Evolutionary conservation across 2,329 filamentous ascomycete genomes (phyloP), one percentile per base, ranked within the genome.

Genomic region (Aspergillus sp.): DNA sequence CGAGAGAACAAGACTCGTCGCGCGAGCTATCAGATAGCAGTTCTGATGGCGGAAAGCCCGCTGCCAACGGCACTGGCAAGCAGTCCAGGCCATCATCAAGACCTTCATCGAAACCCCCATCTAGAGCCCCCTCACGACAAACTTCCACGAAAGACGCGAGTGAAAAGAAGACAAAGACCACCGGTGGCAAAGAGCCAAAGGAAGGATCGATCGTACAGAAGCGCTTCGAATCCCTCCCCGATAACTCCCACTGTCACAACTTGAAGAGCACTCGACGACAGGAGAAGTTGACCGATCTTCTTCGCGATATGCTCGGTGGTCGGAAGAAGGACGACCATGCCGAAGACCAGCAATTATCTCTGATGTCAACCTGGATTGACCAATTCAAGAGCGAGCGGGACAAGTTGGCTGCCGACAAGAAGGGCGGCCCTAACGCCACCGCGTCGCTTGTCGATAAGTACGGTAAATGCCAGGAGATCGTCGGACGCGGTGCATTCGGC

Each of bases 361-460:
- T 99, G 56, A 95, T 98, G 79, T 95, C 93, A 27, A 93, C 86
- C 67, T 98, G 93, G 93, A 93, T 97, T 56, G 93, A 97, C 73
- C 93, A 96, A 62, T 82, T 97, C 66, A 91, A 92, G 73, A 89
- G 86, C 65, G 93, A 97, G 74, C 92, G 91, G 73, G 91, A 96
- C 59, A 85, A 83, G 71, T 74, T 87, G 52, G 87, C 87, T 1
- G 78, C 84, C 40, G 91, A 96, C 67, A 91, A 89, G 78, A 95
- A 89, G 73, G 86, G 85, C 23, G 89, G 89, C 0, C 84, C 89
- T 6, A 90, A 89, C 69, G 83, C 88, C 17, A 88, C 90, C 15
- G 86, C 86, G 19, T 92, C 92, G 0, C 80, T 99, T 49, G 90
- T 95, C 1, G 91, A 98, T 71, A 98, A 98, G 74, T 99, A 99